phyloP scores from a whole-genome alignment of 139 green algal species.

The Chlorella sp. region DNA sequence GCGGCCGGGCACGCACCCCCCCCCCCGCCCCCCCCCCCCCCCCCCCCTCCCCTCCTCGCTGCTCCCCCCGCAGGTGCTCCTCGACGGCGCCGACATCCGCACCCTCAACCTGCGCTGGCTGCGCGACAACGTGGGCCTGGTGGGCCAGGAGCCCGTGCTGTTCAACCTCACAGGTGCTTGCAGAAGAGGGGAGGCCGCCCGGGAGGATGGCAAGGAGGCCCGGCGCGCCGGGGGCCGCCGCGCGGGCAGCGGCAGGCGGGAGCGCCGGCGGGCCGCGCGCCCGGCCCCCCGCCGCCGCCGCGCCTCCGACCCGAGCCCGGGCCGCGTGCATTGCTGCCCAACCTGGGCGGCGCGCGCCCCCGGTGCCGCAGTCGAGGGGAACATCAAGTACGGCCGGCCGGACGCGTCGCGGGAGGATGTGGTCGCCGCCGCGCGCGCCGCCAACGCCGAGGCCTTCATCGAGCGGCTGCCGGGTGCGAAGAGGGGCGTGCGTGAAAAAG shows the following conservation, averaged over 20 bases:
- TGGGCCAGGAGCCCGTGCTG: conserved; percentile 92
- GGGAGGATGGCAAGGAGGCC: conserved; percentile 7
- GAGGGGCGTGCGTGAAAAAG: no score
- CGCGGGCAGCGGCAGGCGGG: not conserved
- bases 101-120: conserved; percentile 83
- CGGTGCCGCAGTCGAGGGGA: conserved; percentile 46
- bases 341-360: not conserved
- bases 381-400: conserved; percentile 77
- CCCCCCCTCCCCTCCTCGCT: not conserved
- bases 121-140: conserved; percentile 72
- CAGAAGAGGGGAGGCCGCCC: no score
- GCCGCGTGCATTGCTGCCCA: not conserved
- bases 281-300: not conserved
- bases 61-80: conserved; percentile 42
- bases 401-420: conserved; percentile 55
- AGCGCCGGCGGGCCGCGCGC: not conserved
- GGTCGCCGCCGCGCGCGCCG: conserved; percentile 54
- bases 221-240: not conserved
- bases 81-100: conserved; percentile 81
- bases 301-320: not conserved
- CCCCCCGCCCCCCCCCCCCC: not conserved
- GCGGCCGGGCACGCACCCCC: not conserved
- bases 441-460: conserved; percentile 74
- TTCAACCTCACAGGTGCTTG: conserved; percentile 68
- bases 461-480: conserved; percentile 57